These are phyloP conservation scores for Didymella pinodella DNA, from an alignment of 2,329 filamentous ascomycete genomes.

Conservation along the genomic window DNA sequence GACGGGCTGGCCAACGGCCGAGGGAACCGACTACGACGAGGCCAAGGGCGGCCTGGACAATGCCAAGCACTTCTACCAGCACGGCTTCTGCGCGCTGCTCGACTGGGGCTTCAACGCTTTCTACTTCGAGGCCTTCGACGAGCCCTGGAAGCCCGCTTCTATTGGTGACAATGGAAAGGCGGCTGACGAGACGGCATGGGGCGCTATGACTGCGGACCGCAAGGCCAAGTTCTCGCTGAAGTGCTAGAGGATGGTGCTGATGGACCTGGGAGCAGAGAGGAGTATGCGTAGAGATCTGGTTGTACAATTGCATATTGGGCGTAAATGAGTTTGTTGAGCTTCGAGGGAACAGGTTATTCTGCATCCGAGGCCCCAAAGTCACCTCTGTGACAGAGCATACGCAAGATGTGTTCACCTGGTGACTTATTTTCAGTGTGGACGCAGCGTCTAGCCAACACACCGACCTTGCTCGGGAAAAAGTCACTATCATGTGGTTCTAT, in stretches of 20 bases:
- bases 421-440: not conserved
- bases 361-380: too few species aligned
- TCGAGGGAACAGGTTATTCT: too few species aligned
- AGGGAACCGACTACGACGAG: conserved; percentile 67
- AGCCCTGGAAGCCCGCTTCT: conserved; percentile 73
- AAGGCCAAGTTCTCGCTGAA: conserved; percentile 63
- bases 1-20: conserved; percentile 45
- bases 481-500: not conserved
- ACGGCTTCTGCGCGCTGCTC: conserved; percentile 69
- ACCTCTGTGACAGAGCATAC: too few species aligned
- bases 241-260: conserved; percentile 48
- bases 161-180: conserved; percentile 68
- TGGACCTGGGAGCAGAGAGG: not conserved
- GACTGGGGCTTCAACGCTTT: conserved; percentile 73
- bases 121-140: conserved; percentile 77
- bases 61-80: conserved; percentile 67
- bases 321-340: not conserved
- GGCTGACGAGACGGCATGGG: conserved; percentile 73
- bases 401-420: too few species aligned
- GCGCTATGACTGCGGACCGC: conserved; percentile 69
- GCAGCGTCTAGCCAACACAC: not conserved
- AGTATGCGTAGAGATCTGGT: not conserved
- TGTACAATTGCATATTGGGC: conserved; percentile 7
- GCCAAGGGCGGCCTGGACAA: conserved; percentile 68
- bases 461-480: not conserved